phyloP scores from a whole-genome alignment of 2,329 filamentous ascomycete species.

The Aspergillus hiratsukae region DNA sequence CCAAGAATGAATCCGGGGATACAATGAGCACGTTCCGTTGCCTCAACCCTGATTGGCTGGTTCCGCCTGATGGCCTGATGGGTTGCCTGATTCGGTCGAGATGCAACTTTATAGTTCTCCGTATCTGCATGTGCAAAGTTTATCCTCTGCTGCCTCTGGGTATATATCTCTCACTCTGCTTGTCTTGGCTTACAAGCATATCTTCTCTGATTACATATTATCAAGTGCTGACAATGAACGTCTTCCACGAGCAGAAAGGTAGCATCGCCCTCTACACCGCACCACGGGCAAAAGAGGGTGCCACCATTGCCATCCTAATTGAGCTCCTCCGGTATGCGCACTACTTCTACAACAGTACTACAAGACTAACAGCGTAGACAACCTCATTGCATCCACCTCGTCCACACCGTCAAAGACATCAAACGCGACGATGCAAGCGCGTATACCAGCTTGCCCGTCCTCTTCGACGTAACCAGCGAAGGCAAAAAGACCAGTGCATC shows the following conservation, averaged over 20 bases:
- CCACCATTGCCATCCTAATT: constrained; percentile 4
- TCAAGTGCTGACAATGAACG: constrained; percentile 2
- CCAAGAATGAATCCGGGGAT: no score
- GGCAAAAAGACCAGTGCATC: neutral
- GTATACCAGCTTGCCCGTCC: neutral
- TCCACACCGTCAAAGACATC: neutral
- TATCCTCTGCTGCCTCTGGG: no score
- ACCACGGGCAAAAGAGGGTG: constrained; percentile 1
- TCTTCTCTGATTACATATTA: no score
- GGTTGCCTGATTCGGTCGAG: no score
- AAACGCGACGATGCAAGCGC: neutral
- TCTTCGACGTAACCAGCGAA: constrained; percentile 2
- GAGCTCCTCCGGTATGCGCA: constrained; percentile 1
- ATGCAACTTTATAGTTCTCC: no score
- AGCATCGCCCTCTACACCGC: constrained; percentile 4
- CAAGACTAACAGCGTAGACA: neutral
- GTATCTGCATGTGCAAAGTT: no score
- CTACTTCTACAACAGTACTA: no score
- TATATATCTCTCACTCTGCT: no score
- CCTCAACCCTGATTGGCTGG: no score
- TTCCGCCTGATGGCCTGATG: no score
- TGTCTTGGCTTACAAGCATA: no score
- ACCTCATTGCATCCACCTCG: constrained; percentile 1
- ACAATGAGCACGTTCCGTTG: no score
- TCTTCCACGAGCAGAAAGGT: constrained; percentile 5